Base-by-base conservation (phyloP, 495 filamentous ascomycete species). In the Massariosphaeria phaeospora region DNA sequence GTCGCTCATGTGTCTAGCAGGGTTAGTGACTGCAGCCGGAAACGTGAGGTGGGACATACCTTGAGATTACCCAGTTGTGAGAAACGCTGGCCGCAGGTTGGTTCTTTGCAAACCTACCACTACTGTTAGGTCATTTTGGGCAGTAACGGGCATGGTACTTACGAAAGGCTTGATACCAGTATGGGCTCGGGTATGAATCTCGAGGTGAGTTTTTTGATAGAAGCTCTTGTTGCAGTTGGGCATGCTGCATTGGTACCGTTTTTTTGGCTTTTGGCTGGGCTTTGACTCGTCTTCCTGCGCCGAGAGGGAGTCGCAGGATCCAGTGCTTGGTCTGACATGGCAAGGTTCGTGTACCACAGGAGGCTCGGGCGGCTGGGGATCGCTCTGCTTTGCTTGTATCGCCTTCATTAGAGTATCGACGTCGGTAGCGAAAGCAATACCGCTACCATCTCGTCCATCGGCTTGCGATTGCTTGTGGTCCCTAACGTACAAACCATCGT, bases 111-210 rank as follows among this genome's bases (percentile, higher is more conserved):
- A 33, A 83, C 63, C 88, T 91, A 64, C 25, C 52, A 17, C 10
- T 44, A 41, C n/a, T 24, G 39, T 53, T 21, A 59, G 54, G 33
- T 53, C 57, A 17, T 33, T 21, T 27, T 43, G 9, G 21, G 10
- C 12, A 24, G 7, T n/a, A n/a, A n/a, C n/a, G n/a, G n/a, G 21
- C 1, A 20, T 1, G 9, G 8, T 12, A 77, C 88, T 76, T 70
- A 95, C 88, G 73, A 91, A 96, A 55, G 91, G 91, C 58, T 89
- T 89, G 41, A 89, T 81, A 17, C 91, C 91, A 2, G 91, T 95
- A 64, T 97, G 91, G 8, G 89, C 84, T 64, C 91, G 79, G 38
- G 78, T 85, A 64, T 97, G 91, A 31, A 94, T 96, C 54, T 95
- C 89, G 31, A 96, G 77, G 66, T 96, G 90, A 2, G 91, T 96